A percentile compares a stretch with the other conserved stretches of the same genome.
phyloP scores from a whole-genome alignment of 768 basidiomycete species.

The Cyclocybe cylindracea region DNA sequence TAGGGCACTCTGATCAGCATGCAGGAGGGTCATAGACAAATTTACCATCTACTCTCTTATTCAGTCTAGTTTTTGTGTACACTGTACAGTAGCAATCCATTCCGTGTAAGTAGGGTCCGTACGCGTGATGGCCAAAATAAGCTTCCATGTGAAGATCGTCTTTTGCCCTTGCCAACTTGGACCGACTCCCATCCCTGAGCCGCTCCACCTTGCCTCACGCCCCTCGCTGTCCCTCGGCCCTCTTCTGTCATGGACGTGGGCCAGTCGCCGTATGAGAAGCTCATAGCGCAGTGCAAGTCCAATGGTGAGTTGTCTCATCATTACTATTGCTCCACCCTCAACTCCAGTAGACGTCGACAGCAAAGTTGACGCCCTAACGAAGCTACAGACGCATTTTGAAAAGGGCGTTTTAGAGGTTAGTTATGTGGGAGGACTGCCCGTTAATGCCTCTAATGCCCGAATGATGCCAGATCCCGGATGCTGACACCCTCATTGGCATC shows the following conservation, averaged over 20 bases:
- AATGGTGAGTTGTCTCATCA: constrained; percentile 44
- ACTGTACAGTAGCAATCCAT: background rate
- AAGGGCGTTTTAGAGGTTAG: constrained; percentile 63
- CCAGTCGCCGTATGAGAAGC: constrained; percentile 53
- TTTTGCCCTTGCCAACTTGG: background rate
- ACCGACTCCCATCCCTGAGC: constrained; percentile 1
- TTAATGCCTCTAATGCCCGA: constrained; percentile 1
- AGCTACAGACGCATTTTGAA: constrained; percentile 76
- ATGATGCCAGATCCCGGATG: constrained; percentile 60
- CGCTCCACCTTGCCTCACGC: constrained; percentile 1
- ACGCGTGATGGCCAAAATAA: too few species aligned
- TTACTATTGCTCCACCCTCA: constrained; percentile 1
- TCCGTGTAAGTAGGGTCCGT: background rate
- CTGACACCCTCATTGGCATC: constrained; percentile 66
- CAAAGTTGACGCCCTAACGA: constrained; percentile 78
- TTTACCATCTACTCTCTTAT: background rate
- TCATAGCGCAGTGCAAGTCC: constrained; percentile 65
- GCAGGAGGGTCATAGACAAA: constrained; percentile 1
- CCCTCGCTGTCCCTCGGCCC: constrained; percentile 5
- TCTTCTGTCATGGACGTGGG: constrained; percentile 50
- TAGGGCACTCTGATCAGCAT: constrained; percentile 88
- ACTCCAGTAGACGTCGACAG: constrained; percentile 66
- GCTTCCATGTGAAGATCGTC: too few species aligned
- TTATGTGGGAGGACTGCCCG: constrained; percentile 4
- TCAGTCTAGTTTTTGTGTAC: too few species aligned